Evolutionary conservation across 2,329 filamentous ascomycete species (phyloP), one percentile per base, ranked within the genome.

Genomic region (Lachnellula subtilissima): DNA sequence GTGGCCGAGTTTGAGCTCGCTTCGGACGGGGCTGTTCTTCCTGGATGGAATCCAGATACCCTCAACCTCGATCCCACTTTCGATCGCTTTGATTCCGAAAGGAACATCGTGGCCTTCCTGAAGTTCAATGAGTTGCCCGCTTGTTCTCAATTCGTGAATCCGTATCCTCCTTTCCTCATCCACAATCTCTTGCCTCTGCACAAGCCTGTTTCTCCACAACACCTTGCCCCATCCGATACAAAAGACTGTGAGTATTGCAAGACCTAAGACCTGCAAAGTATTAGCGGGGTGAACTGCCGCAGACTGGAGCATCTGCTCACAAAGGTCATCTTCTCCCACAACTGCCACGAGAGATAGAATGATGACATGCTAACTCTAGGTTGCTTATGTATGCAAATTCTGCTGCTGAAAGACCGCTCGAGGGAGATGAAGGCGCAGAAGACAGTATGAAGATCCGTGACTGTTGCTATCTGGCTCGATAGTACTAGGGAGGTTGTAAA

Each of bases 261-360:
- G 82, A 39, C 78, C 89, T 49, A 96, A 80, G 32, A 91, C 81
- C 90, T 95, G 48, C 3, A 22, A 12, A 36, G 4, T 4, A 46
- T 62, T 53, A 62, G 53, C 39, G 39, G 40, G 25, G 5, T n/a
- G 23, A n/a, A 12, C 12, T 2, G 15, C 11, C 12, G 9, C 37
- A 36, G 15, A 47, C 36, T 23, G 7, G n/a, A 17, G 25, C 47
- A 23, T 17, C 42, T 32, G 79, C 88, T 78, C 76, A 96, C 91
- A 75, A 96, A 90, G 52, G 86, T 89, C 85, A 96, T 86, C 76
- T 96, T 85, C 78, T 94, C 84, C 91, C 91, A 96, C 66, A 94
- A 75, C 64, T 81, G 76, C 91, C 91, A 96, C 50, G 75, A 78
- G 43, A 76, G 67, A 72, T 88, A 90, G 72, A 91, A 89, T 40